Conservation (phyloP, 768 basidiomycete species). For the Neoboletus subvelutipes region DNA sequence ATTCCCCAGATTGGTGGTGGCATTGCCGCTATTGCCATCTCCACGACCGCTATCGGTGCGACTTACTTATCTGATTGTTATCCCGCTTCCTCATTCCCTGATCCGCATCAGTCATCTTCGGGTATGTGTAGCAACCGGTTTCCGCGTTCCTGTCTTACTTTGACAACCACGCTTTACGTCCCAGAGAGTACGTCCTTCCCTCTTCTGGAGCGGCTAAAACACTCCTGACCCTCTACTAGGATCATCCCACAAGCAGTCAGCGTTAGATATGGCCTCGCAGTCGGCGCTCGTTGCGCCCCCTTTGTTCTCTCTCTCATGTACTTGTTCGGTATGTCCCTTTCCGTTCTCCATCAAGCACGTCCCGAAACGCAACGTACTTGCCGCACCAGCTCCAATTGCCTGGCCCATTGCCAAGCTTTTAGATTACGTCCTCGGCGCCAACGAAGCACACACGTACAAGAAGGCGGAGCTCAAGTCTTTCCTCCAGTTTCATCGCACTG, state of each 20-base stretch:
- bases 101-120: constrained; percentile 67
- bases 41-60: constrained; percentile 58
- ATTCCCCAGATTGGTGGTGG: constrained; percentile 59
- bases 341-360: not conserved
- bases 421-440: constrained; percentile 74
- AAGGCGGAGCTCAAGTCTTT: constrained; percentile 81
- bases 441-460: constrained; percentile 75
- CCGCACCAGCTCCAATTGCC: constrained; percentile 66
- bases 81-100: not conserved
- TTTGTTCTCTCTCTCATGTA: constrained; percentile 76
- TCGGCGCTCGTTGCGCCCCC: constrained; percentile 77
- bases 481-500: constrained; percentile 74
- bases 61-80: not conserved
- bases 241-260: constrained; percentile 76
- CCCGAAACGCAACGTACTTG: too few relatives aligned
- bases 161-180: not conserved
- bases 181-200: constrained; percentile 38
- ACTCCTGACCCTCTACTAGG: constrained; percentile 31
- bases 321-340: constrained; percentile 38
- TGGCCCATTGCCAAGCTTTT: constrained; percentile 71
- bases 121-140: constrained; percentile 44
- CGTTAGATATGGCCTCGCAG: constrained; percentile 72
- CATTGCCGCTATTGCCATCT: constrained; percentile 72
- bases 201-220: not conserved
- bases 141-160: not conserved